Evolutionary conservation across 2,329 filamentous ascomycete genomes (phyloP).

Genomic region (Colletotrichum paranaense): DNA sequence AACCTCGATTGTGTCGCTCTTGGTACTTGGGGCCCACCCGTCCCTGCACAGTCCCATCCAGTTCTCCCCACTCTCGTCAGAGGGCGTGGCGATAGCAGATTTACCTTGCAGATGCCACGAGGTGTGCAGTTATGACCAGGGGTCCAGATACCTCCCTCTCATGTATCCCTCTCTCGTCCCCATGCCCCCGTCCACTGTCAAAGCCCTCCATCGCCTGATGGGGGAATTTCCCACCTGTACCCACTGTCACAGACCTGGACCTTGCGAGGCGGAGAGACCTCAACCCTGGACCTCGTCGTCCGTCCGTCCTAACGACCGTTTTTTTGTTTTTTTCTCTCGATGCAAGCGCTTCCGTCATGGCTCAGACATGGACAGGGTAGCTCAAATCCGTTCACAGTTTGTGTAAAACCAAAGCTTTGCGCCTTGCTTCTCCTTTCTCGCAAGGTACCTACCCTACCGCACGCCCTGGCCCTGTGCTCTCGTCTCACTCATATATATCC

Average conservation of each 20-base stretch:
- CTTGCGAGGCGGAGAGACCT: conserved; percentile 36
- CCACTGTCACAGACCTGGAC: conserved; percentile 38
- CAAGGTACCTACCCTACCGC: conserved; percentile 29
- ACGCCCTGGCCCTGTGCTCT: conserved; percentile 26
- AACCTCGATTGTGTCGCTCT: background rate
- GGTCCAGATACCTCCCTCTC: conserved; percentile 33
- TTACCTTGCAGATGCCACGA: conserved; percentile 36
- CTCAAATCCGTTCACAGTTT: conserved; percentile 32
- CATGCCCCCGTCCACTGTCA: conserved; percentile 37
- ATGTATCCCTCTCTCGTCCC: conserved; percentile 28
- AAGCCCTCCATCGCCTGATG: conserved; percentile 38
- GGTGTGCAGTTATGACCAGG: conserved; percentile 34
- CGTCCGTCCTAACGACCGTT: conserved; percentile 36
- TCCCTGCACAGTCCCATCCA: conserved; percentile 7
- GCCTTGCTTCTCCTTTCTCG: conserved; percentile 23
- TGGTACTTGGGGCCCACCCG: background rate
- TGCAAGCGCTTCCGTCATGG: conserved; percentile 38
- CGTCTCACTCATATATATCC: conserved; percentile 35
- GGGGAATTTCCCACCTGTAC: conserved; percentile 35
- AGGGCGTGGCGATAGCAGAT: conserved; percentile 33
- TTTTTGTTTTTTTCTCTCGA: conserved; percentile 27
- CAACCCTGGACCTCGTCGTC: conserved; percentile 36
- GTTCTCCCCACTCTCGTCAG: conserved; percentile 8
- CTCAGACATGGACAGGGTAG: conserved; percentile 38
- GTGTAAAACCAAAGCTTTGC: conserved; percentile 35